Evolutionary conservation across 1,284 basidiomycete species (phyloP).

Genomic region (Boletus smithii): DNA sequence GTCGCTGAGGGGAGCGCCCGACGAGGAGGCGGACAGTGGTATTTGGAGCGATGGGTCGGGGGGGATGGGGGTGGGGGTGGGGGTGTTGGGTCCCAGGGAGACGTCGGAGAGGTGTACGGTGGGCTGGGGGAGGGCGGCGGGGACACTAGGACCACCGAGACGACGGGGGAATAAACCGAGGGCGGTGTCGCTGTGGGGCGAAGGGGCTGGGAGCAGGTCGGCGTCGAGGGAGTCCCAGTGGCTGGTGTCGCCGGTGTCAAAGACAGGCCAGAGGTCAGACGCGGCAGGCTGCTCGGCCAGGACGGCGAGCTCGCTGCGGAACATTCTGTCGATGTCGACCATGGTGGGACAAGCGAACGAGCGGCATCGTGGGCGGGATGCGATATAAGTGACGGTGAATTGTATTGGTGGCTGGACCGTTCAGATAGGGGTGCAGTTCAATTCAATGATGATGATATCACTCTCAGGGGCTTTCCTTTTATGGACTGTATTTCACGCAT

Average conservation of each 20-base stretch:
- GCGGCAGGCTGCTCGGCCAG: slow-evolving; percentile 9
- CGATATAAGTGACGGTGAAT: slow-evolving; percentile 9
- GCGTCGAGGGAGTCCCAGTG: background rate
- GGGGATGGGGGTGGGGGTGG: background rate
- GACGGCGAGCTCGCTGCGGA: slow-evolving; percentile 20
- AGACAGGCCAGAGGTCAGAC: slow-evolving; percentile 7
- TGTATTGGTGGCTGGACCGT: slow-evolving; percentile 21
- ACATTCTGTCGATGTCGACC: slow-evolving; percentile 28
- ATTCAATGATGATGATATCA: background rate
- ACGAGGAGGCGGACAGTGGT: slow-evolving; percentile 2
- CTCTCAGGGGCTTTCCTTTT: slow-evolving; percentile 20
- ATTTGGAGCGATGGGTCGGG: slow-evolving; percentile 1
- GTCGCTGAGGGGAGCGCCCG: too few species aligned
- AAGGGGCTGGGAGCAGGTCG: background rate
- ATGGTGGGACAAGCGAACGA: too few species aligned
- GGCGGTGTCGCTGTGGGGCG: background rate
- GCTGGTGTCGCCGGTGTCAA: background rate
- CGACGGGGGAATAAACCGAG: slow-evolving; percentile 15
- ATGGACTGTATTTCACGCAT: background rate
- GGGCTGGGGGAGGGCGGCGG: slow-evolving; percentile 2
- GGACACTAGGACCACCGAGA: too few species aligned
- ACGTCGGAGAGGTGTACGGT: slow-evolving; percentile 28
- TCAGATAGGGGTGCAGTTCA: background rate
- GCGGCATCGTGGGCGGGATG: too few species aligned
- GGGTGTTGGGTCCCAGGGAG: background rate